A percentile compares a stretch with the other conserved stretches of the same genome.
Conservation (phyloP, 2,329 filamentous ascomycete species). For the Hirsutella rhossiliensis region DNA sequence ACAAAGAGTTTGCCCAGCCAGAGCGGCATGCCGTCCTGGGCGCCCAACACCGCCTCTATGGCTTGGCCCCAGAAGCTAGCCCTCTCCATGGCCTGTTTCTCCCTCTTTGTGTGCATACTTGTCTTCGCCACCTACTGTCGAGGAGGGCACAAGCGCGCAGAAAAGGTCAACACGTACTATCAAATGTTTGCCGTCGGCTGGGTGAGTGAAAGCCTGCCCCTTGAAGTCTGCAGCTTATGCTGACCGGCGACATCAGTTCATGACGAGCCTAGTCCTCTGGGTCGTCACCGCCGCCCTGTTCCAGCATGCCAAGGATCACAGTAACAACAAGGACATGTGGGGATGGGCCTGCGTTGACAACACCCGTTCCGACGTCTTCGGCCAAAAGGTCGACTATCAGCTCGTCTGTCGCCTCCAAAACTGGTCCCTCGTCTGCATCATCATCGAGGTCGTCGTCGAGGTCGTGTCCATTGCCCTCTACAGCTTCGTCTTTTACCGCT, state of each 20-base stretch:
- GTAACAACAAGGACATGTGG: constrained; percentile 80
- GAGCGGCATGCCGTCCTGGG: constrained; percentile 79
- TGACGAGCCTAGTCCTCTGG: constrained; percentile 90
- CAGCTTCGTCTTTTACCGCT: constrained; percentile 90
- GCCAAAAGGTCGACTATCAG: constrained; percentile 72
- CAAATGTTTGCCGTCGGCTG: constrained; percentile 86
- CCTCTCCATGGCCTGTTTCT: constrained; percentile 66
- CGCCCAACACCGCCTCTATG: constrained; percentile 50
- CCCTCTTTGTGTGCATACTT: constrained; percentile 63
- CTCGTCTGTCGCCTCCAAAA: constrained; percentile 88
- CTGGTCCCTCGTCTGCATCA: constrained; percentile 91
- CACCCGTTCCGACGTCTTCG: constrained; percentile 63
- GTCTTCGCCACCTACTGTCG: constrained; percentile 81
- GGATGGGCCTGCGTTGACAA: constrained; percentile 96
- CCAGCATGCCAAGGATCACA: constrained; percentile 61
- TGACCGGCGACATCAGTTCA: constrained; percentile 42
- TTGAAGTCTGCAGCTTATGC: neutral
- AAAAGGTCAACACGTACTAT: constrained; percentile 93
- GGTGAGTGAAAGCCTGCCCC: constrained; percentile 18
- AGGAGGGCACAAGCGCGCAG: constrained; percentile 76
- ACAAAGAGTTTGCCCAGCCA: constrained; percentile 63
- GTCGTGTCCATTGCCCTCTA: constrained; percentile 87
- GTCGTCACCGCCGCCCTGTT: constrained; percentile 72
- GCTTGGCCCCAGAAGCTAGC: constrained; percentile 84
- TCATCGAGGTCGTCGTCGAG: constrained; percentile 93